phyloP scores from a whole-genome alignment of 495 filamentous ascomycete genomes.

The Penicillium pulvis region DNA sequence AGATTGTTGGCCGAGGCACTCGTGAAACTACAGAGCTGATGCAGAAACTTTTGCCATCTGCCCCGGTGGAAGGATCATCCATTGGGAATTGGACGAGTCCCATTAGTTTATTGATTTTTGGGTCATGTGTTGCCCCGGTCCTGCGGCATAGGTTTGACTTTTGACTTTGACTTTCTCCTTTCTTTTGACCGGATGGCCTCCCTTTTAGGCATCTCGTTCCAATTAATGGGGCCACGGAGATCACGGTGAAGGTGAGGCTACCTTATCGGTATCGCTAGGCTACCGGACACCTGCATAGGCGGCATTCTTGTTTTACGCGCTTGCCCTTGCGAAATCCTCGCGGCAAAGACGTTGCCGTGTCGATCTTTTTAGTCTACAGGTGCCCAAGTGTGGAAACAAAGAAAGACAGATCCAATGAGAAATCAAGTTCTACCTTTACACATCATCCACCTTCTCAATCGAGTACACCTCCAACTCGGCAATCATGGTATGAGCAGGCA shows the following conservation, averaged over 20 bases:
- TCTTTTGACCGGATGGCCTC: not conserved
- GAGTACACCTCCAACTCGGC: conserved; percentile 49
- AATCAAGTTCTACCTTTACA: conserved; percentile 4
- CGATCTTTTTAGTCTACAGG: not conserved
- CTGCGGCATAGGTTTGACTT: not conserved
- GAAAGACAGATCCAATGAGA: not conserved
- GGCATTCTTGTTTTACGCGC: not conserved
- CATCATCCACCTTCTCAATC: conserved; percentile 30
- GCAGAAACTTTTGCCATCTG: not conserved
- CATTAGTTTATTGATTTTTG: conserved; percentile 3
- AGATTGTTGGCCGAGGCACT: not conserved
- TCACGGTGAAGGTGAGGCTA: not conserved
- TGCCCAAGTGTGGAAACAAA: not conserved
- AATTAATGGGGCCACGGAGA: not conserved
- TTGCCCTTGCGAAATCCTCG: too few species aligned
- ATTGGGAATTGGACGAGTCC: conserved; percentile 10
- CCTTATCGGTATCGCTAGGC: not conserved
- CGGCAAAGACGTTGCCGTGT: not conserved
- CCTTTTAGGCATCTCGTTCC: not conserved
- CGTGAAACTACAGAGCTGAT: not conserved
- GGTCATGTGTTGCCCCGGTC: not conserved
- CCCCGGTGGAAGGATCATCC: not conserved
- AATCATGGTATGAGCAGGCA: conserved; percentile 51
- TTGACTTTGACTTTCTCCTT: not conserved
- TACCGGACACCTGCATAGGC: not conserved